Percentiles rank a stretch among this genome's conserved stretches.
These are phyloP conservation scores for Ramaria sp. DNA, from an alignment of 768 basidiomycete species.

Conservation along the genomic window DNA sequence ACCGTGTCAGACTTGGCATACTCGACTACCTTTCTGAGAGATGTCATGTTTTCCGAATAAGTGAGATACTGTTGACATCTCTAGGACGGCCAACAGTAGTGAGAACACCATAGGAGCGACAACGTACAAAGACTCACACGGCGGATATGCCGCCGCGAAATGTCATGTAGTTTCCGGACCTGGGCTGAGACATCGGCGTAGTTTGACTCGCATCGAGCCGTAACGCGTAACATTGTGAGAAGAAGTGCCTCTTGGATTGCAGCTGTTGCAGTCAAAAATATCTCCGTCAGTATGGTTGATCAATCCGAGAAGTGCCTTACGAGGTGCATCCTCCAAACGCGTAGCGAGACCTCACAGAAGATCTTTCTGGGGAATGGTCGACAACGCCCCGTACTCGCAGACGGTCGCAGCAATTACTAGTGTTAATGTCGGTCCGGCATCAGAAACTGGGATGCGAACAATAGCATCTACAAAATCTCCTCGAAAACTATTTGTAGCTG, in stretches of 20 bases:
- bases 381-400: constrained; percentile 44
- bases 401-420: constrained; percentile 59
- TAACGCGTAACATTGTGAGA: constrained; percentile 58
- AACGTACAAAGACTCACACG: constrained; percentile 27
- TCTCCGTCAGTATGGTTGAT: constrained; percentile 12
- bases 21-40: constrained; percentile 36
- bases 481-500: neutral
- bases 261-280: constrained; percentile 27
- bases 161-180: constrained; percentile 33
- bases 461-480: constrained; percentile 3
- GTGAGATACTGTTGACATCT: constrained; percentile 60
- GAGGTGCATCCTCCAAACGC: constrained; percentile 28
- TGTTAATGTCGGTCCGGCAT: constrained; percentile 46
- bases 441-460: constrained; percentile 3
- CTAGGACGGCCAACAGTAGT: constrained; percentile 24
- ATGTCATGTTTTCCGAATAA: constrained; percentile 32
- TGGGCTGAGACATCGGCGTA: constrained; percentile 31
- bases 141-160: constrained; percentile 43
- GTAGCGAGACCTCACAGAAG: constrained; percentile 35
- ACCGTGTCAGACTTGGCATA: constrained; percentile 49
- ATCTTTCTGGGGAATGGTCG: constrained; percentile 38
- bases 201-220: constrained; percentile 45
- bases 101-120: too few relatives aligned
- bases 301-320: constrained; percentile 25
- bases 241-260: constrained; percentile 66